Percentiles rank a stretch among this genome's conserved stretches.
Conservation (phyloP, 352 stramenopile genomes). For the Pythium biforme region DNA sequence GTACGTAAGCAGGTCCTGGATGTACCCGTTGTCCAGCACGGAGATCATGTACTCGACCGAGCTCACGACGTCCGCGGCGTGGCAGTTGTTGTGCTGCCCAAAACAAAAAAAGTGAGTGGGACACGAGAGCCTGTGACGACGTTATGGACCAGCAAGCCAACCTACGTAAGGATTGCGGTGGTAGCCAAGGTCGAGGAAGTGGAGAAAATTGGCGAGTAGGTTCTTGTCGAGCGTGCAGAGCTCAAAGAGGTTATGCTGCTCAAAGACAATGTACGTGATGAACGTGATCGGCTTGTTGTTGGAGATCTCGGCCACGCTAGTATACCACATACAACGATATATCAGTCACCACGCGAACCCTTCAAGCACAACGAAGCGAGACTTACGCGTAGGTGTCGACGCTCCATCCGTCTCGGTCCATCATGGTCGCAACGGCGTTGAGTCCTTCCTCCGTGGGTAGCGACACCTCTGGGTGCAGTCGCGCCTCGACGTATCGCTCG, state of each 20-base stretch:
- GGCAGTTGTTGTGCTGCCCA: conserved; percentile 74
- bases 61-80: conserved; percentile 76
- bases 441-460: conserved; percentile 58
- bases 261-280: conserved; percentile 83
- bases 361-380: neutral
- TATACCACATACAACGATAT: neutral
- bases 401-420: conserved; percentile 76
- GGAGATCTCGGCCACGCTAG: conserved; percentile 54
- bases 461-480: conserved; percentile 61
- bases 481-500: conserved; percentile 41
- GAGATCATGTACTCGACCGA: conserved; percentile 84
- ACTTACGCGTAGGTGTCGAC: conserved; percentile 71
- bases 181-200: conserved; percentile 82
- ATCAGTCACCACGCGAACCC: no score
- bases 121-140: neutral
- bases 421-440: conserved; percentile 62
- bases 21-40: conserved; percentile 75
- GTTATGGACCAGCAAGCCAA: neutral
- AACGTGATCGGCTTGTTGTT: conserved; percentile 78
- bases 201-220: conserved; percentile 74
- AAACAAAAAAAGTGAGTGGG: conserved; percentile 3
- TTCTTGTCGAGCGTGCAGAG: conserved; percentile 71
- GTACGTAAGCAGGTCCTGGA: conserved; percentile 77
- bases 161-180: conserved; percentile 79
- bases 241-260: conserved; percentile 81